Base-by-base conservation (phyloP, 1,284 basidiomycete species). In the Veloboletus limbatus region DNA sequence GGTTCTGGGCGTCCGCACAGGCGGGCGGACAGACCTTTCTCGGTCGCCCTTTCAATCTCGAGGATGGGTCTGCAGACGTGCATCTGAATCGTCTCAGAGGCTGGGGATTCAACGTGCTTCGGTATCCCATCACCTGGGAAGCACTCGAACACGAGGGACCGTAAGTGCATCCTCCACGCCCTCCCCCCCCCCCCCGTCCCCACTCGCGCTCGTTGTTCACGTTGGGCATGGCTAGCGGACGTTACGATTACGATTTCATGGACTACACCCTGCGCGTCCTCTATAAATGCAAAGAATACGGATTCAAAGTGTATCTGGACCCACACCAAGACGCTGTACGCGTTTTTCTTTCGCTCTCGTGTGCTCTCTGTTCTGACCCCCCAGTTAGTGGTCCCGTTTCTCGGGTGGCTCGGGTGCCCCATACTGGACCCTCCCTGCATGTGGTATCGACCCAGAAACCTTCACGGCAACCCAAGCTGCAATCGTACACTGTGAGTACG, bases 391-490 rank as follows among this genome's bases (percentile, higher is more conserved):
- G 92, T 97, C 95, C 2, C 88, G 96, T 31, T 97, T 95, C 71
- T 90, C 91, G 6, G 95, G 96, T 18, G 96, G 96, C 7, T 97
- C 92, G 0, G 96, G 96, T 10, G 96, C 96, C 0, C 96, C 96
- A 0, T 89, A 86, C 59, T 99, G 96, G 96, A 95, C 94, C 0
- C 74, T 98, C 6, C 77, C 81, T 28, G 95, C 95, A 0, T 97
- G 92, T 62, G 96, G 95, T 9, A 81, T 99, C 54, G 79, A 98
- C 59, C 92, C 94, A 0, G 77, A 82, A 41, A 80, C 89, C 55
- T 82, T 97, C 51, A 90, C 89, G 0, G 77, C 83, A 1, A 97
- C 95, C 0, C 85, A 89, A 60, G 77, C 92, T 4, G 89, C 94
- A 26, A 81, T 95, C 49, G 62, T 99, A 10, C 94, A 98, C 61